Conservation (phyloP, 768 basidiomycete species). For the Termitomyces sp. region DNA sequence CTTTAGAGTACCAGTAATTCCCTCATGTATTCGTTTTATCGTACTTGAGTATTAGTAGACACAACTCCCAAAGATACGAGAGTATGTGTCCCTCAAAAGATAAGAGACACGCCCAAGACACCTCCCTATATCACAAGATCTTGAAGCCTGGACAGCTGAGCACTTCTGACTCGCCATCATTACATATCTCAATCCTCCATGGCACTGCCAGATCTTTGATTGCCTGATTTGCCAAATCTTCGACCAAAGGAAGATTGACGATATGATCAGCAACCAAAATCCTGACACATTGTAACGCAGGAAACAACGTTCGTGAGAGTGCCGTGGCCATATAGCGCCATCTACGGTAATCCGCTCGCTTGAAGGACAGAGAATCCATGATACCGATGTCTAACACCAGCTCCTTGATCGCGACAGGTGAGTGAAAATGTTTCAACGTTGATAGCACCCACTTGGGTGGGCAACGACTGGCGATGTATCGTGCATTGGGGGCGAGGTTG, state of each 20-base stretch:
- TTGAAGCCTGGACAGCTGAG: background rate
- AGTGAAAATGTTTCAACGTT: background rate
- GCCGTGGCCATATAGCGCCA: background rate
- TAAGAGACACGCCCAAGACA: background rate
- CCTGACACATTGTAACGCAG: background rate
- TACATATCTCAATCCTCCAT: constrained; percentile 1
- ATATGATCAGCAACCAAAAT: background rate
- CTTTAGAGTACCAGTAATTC: constrained; percentile 6
- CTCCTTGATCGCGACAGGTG: background rate
- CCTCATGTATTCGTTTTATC: background rate
- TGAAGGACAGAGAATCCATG: constrained; percentile 3
- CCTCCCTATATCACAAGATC: background rate
- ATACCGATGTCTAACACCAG: constrained; percentile 3
- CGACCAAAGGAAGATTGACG: background rate
- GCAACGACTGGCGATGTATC: constrained; percentile 1
- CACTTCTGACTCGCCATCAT: background rate
- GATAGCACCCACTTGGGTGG: constrained; percentile 7
- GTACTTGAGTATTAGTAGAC: constrained; percentile 2
- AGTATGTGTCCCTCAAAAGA: background rate
- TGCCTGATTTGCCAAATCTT: constrained; percentile 2
- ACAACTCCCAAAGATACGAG: background rate
- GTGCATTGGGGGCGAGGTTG: constrained; percentile 3
- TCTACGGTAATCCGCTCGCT: background rate
- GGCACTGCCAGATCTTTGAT: background rate
- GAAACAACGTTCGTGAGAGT: background rate